A percentile compares a stretch with the other conserved stretches of the same genome.
Conservation (phyloP, 257 asterid genomes). For the Fraxinus pennsylvanica region DNA sequence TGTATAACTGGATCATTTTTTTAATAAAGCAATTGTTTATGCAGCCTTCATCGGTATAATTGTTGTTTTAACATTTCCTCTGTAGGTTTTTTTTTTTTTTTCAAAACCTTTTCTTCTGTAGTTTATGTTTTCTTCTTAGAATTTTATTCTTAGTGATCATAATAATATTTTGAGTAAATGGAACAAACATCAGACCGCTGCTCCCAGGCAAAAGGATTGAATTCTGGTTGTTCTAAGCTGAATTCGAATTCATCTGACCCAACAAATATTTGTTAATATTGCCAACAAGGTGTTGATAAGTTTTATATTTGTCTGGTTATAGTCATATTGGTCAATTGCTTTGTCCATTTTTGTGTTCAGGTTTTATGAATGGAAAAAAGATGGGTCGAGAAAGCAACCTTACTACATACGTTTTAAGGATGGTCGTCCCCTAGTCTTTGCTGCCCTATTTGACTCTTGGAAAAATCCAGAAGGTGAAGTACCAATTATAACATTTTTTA, state of each 20-base stretch:
- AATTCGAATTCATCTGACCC: slow-evolving; percentile 4
- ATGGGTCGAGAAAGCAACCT: slow-evolving; percentile 87
- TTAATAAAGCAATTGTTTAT: background rate
- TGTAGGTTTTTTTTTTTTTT: no score
- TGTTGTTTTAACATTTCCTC: background rate
- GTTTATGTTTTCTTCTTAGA: no score
- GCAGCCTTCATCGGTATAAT: background rate
- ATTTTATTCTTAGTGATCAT: no score
- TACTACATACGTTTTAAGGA: slow-evolving; percentile 78
- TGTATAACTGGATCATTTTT: background rate
- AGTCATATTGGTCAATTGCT: slow-evolving; percentile 3
- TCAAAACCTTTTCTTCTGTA: no score
- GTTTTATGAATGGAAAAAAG: slow-evolving; percentile 95
- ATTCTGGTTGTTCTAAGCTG: background rate
- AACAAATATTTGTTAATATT: background rate
- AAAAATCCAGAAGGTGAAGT: slow-evolving; percentile 69
- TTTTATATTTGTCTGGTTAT: background rate
- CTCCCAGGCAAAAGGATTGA: background rate
- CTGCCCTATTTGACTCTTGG: slow-evolving; percentile 93
- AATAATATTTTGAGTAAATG: no score
- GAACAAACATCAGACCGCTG: no score
- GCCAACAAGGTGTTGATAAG: background rate
- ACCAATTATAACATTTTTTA: background rate
- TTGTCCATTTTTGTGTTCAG: slow-evolving; percentile 40
- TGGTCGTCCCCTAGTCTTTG: slow-evolving; percentile 83